Percentiles rank a stretch among this genome's conserved stretches.
These are phyloP conservation scores for Raddia distichophylla DNA, from an alignment of 176 grass and related monocot species.

Conservation along the genomic window DNA sequence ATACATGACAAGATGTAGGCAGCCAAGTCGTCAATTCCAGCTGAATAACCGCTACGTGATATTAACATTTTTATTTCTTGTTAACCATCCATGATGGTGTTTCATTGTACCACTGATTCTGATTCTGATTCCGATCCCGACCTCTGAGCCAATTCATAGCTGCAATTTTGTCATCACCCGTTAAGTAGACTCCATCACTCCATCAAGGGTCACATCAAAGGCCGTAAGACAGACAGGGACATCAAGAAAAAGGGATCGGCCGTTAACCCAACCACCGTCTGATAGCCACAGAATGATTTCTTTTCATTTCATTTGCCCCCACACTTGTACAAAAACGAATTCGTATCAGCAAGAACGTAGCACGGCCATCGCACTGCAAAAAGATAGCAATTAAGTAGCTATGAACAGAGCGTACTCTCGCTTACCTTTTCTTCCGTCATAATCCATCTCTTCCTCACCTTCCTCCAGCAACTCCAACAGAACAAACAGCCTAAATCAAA, in stretches of 20 bases:
- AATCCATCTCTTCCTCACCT: slow-evolving; percentile 19
- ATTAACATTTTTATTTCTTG: neutral
- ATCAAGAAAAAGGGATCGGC: slow-evolving; percentile 36
- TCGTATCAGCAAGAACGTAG: slow-evolving; percentile 15
- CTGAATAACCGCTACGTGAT: neutral
- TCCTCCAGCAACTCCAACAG: slow-evolving; percentile 48
- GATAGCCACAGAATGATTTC: slow-evolving; percentile 24
- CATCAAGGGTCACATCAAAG: slow-evolving; percentile 48
- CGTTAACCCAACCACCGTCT: slow-evolving; percentile 58
- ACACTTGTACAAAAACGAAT: slow-evolving; percentile 32
- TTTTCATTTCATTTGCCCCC: slow-evolving; percentile 14
- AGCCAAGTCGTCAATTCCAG: no score
- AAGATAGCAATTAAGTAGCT: neutral
- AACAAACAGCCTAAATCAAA: slow-evolving; percentile 23
- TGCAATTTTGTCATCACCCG: slow-evolving; percentile 29
- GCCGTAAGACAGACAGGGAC: neutral
- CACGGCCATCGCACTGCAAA: slow-evolving; percentile 22
- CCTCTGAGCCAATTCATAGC: slow-evolving; percentile 4
- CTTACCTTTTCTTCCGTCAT: slow-evolving; percentile 34
- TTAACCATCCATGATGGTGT: slow-evolving; percentile 29
- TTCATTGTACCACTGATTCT: neutral
- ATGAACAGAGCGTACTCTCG: slow-evolving; percentile 2
- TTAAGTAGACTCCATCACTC: slow-evolving; percentile 42
- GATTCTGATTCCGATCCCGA: slow-evolving; percentile 25
- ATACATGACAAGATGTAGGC: no score